These are phyloP conservation scores for Quillaja saponaria DNA, from an alignment of 306 rosid genomes.

Conservation along the genomic window DNA sequence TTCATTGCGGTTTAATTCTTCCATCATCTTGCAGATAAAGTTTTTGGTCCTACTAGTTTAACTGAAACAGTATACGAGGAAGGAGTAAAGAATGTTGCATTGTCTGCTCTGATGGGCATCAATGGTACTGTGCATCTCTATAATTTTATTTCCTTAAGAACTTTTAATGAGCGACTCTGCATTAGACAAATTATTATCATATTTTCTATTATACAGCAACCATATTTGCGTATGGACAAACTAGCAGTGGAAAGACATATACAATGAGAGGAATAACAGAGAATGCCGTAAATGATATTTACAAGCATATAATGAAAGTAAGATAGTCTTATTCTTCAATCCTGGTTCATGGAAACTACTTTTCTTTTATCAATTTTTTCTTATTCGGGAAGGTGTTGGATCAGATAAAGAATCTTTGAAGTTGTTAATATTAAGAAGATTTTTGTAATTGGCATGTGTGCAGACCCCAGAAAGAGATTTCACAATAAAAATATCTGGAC, in stretches of 20 bases:
- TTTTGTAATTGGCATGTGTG: constrained; percentile 27
- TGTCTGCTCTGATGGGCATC: constrained; percentile 92
- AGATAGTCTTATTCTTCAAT: constrained; percentile 25
- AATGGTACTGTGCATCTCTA: constrained; percentile 58
- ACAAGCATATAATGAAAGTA: constrained; percentile 80
- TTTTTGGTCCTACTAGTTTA: constrained; percentile 66
- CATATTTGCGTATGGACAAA: constrained; percentile 96
- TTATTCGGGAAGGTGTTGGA: neutral
- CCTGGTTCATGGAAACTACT: constrained; percentile 2
- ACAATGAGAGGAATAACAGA: constrained; percentile 99
- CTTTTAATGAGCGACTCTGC: neutral
- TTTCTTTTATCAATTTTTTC: constrained; percentile 18
- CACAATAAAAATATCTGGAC: constrained; percentile 82
- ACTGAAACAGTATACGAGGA: constrained; percentile 92
- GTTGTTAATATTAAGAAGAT: too few species aligned
- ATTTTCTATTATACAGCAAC: constrained; percentile 64
- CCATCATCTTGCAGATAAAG: constrained; percentile 64
- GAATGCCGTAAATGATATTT: constrained; percentile 94
- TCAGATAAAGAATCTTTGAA: neutral
- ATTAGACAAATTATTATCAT: constrained; percentile 15
- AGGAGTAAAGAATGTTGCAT: constrained; percentile 90
- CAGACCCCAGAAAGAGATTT: constrained; percentile 95
- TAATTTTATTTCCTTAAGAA: neutral
- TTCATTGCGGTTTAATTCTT: too few species aligned
- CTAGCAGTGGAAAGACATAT: constrained; percentile 98